Base-by-base conservation (phyloP, 345 rosid species). In the Carallia pectinifolia region DNA sequence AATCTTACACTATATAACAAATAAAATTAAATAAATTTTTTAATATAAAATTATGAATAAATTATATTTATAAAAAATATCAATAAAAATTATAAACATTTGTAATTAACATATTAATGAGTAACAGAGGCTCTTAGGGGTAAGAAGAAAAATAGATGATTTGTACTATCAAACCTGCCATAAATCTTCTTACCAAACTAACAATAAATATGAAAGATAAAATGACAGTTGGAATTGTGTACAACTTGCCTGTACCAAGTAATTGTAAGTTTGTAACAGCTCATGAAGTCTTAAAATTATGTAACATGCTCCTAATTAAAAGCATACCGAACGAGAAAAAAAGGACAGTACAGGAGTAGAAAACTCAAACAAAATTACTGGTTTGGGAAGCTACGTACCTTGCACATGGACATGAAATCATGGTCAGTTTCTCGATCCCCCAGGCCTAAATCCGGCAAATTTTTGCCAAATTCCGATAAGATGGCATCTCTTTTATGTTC, bases 371-470 rank as follows among this genome's bases (percentile, higher is more conserved):
- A 37, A 44, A 4, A 61, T 1, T 13, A 34, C 27, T 6, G 44
- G 27, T 4, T 40, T n/a, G 53, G 36, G 48, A n/a, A 38, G 65
- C n/a, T n/a, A n/a, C 67, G 58, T 61, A 94, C 98, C 97, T 90
- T 90, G 93, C 97, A 94, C 17, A 88, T 53, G 68, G 98, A 80
- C 96, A 94, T 87, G 86, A 94, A 91, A 50, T 86, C 90, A 58
- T 66, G 88, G 69, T 95, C 98, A 15, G 89, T 84, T 33, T 83
- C 83, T 68, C 90, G 73, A 72, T 90, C 91, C 9, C 97, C 99
- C 6, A 95, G 80, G 6, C 97, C 97, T 79, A 95, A 66, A 77
- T 95, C 92, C 9, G 97, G 99, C 69, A 85, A 69, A 64, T 67
- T 71, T 34, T 80, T 53, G 48, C 93, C 96, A 7, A 90, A 81